phyloP scores from a whole-genome alignment of 306 rosid species.

The Spatholobus suberectus region DNA sequence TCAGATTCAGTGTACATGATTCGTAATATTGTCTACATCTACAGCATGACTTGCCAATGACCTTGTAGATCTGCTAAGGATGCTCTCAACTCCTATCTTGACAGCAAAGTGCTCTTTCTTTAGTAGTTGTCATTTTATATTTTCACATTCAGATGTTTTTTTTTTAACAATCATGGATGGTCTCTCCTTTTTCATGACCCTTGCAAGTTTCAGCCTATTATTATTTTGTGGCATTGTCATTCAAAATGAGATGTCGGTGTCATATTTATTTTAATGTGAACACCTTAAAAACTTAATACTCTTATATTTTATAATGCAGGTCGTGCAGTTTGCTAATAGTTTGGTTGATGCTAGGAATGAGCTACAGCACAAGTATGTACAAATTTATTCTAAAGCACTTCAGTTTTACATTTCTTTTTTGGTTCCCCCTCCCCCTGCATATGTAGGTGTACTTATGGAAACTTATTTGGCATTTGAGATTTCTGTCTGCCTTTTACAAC shows the following conservation, averaged over 20 bases:
- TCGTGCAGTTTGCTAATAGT: constrained; percentile 80
- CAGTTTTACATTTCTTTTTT: background rate
- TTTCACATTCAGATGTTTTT: background rate
- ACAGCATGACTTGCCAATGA: background rate
- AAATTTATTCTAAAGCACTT: constrained; percentile 35
- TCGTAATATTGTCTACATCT: background rate
- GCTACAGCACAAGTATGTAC: constrained; percentile 83
- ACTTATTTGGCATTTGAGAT: background rate
- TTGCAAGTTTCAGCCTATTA: background rate
- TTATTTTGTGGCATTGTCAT: background rate
- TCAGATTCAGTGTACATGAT: background rate
- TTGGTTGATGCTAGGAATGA: constrained; percentile 78
- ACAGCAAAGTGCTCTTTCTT: background rate
- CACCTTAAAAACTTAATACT: constrained; percentile 12
- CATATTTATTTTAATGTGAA: background rate
- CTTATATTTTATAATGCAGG: constrained; percentile 59
- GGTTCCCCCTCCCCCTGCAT: background rate
- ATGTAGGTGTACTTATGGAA: background rate
- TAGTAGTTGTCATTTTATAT: background rate
- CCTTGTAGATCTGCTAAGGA: background rate
- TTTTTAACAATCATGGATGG: background rate
- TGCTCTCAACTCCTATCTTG: constrained; percentile 7
- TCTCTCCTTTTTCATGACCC: constrained; percentile 20
- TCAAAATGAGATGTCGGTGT: constrained; percentile 12
- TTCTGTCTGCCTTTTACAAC: background rate